Evolutionary conservation across 345 rosid genomes (phyloP).

Genomic region (Euphorbia pulcherrima): DNA sequence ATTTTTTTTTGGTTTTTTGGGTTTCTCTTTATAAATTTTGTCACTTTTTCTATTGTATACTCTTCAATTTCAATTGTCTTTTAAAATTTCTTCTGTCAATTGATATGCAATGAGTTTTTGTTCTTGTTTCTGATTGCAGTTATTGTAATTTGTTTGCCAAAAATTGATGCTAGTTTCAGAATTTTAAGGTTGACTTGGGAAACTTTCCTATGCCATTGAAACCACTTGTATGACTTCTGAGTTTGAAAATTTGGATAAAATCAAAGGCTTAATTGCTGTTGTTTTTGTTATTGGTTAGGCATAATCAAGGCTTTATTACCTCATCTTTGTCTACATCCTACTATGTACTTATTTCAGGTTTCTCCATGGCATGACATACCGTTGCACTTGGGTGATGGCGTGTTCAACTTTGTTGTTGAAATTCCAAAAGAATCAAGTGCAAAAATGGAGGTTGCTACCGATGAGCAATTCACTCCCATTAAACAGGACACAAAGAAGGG

Average conservation of each 20-base stretch:
- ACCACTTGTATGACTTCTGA: neutral
- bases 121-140: neutral
- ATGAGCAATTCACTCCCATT: constrained; percentile 82
- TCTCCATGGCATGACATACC: constrained; percentile 99
- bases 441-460: constrained; percentile 98
- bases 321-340: neutral
- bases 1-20: no score
- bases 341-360: constrained; percentile 38
- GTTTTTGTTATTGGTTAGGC: no score
- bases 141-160: neutral
- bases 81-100: no score
- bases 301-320: no score
- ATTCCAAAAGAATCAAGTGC: constrained; percentile 92
- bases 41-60: no score
- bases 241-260: neutral
- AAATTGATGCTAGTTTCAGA: neutral
- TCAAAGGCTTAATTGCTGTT: no score
- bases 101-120: neutral
- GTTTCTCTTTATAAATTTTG: no score
- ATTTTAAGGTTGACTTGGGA: neutral
- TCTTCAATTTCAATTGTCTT: no score
- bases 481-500: constrained; percentile 86
- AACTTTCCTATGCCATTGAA: neutral
- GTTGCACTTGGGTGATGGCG: constrained; percentile 72
- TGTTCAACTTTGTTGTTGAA: constrained; percentile 76